phyloP scores from a whole-genome alignment of 805 yeast genomes.

The Candida adriatica region DNA sequence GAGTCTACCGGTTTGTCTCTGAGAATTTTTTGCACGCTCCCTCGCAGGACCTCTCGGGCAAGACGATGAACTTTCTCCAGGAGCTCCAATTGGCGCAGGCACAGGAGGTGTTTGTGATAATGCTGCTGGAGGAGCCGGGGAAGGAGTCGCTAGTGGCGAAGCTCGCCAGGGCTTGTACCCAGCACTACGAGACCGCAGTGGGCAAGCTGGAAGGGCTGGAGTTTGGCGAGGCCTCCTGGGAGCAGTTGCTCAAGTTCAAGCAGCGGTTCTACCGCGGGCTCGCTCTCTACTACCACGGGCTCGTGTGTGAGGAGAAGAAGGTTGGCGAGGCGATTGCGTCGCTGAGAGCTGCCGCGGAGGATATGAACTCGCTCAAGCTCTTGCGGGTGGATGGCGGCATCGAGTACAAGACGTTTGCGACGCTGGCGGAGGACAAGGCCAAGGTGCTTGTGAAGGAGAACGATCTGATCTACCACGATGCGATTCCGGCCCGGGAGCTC shows the following conservation, averaged over 20 bases:
- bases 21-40: slow-evolving; percentile 90
- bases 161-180: slow-evolving; percentile 57
- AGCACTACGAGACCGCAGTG: slow-evolving; percentile 44
- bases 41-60: slow-evolving; percentile 63
- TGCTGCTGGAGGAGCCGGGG: slow-evolving; percentile 42
- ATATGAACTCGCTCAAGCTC: slow-evolving; percentile 24
- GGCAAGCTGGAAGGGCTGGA: slow-evolving; percentile 29
- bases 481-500: slow-evolving; percentile 53
- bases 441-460: slow-evolving; percentile 64
- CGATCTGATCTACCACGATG: slow-evolving; percentile 81
- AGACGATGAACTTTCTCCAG: slow-evolving; percentile 56
- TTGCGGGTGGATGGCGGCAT: slow-evolving; percentile 28
- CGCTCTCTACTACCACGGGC: slow-evolving; percentile 53
- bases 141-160: slow-evolving; percentile 56
- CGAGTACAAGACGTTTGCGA: slow-evolving; percentile 27
- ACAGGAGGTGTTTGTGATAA: slow-evolving; percentile 74
- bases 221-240: slow-evolving; percentile 46
- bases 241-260: slow-evolving; percentile 44
- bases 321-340: slow-evolving; percentile 75
- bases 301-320: slow-evolving; percentile 48
- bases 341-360: slow-evolving; percentile 42
- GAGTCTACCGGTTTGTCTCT: slow-evolving; percentile 62
- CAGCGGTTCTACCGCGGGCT: slow-evolving; percentile 48
- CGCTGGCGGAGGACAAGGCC: slow-evolving; percentile 29
- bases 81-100: slow-evolving; percentile 78